These are phyloP conservation scores for Cladophialophora psammophila DNA, from an alignment of 2,329 filamentous ascomycete genomes.

Conservation along the genomic window DNA sequence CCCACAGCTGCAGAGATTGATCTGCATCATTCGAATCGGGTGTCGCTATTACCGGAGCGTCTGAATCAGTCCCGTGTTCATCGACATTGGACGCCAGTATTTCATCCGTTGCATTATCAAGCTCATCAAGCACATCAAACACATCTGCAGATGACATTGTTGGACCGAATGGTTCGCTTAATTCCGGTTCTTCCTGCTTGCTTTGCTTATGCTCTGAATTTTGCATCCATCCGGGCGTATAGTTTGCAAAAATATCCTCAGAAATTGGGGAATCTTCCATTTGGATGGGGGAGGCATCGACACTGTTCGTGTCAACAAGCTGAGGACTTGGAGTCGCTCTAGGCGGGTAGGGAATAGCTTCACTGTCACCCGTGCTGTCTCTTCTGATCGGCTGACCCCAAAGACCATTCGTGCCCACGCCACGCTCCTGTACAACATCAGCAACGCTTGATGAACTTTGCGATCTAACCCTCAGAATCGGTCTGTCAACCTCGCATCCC, in stretches of 20 bases:
- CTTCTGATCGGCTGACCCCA: conserved; percentile 20
- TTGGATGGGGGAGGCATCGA: conserved; percentile 9
- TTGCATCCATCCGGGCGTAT: neutral
- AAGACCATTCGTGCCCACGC: conserved; percentile 15
- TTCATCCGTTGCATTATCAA: neutral
- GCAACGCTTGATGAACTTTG: conserved; percentile 26
- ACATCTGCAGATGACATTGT: conserved; percentile 11
- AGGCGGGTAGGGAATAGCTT: neutral
- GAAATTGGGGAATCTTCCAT: neutral
- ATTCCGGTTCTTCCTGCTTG: neutral
- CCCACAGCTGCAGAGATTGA: neutral
- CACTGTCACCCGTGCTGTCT: conserved; percentile 10
- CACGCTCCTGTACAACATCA: conserved; percentile 6
- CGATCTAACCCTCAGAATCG: conserved; percentile 29
- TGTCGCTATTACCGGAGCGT: conserved; percentile 22
- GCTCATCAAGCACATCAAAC: neutral
- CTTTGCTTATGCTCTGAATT: neutral
- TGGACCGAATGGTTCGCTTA: neutral
- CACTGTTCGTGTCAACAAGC: neutral
- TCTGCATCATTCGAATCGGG: conserved; percentile 27
- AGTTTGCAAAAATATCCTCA: neutral
- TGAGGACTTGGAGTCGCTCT: conserved; percentile 10
- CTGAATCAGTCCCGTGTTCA: conserved; percentile 20
- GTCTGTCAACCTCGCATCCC: conserved; percentile 21
- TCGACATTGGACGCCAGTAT: neutral